Base-by-base conservation (phyloP, 208 protist species). In the Naegleria gruberi region DNA sequence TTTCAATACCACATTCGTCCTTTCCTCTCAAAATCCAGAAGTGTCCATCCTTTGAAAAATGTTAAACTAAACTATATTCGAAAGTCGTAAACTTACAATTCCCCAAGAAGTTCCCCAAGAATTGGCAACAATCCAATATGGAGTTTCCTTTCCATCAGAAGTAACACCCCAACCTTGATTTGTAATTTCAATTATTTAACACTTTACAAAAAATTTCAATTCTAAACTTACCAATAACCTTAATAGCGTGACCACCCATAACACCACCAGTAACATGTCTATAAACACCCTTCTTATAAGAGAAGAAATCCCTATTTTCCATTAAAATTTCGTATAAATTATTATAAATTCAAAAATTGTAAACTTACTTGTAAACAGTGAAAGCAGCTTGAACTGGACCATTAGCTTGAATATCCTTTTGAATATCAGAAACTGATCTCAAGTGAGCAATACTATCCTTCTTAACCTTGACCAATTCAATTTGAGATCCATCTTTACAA, bases 81-180 rank as follows among this genome's bases (percentile, higher is more conserved):
- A n/a, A n/a, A n/a, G n/a, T n/a, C n/a, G n/a, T n/a, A n/a, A n/a
- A n/a, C n/a, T n/a, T n/a, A n/a, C n/a, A n/a, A n/a, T n/a, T 82
- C 96, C 96, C 96, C 96, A 98, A 90, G 95, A 93, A 0, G 85
- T 30, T 90, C 95, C 95, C 96, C 96, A 97, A 92, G 95, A 97
- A 94, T 98, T 98, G 30, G 94, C 95, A 91, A 98, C 93, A 90
- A 95, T 95, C 96, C 96, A 98, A 93, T 97, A 98, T 89, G 91
- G 90, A n/a, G 92, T 84, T 41, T 44, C 19, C 4, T 86, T 86
- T 30, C 1, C 7, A 46, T 94, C 95, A 91, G 94, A 90, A 87
- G 93, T 84, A 65, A 92, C 91, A 81, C 96, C 96, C 96, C 96
- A 98, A 88, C n/a, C n/a, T n/a, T n/a, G n/a, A n/a, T n/a, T n/a